A percentile compares a stretch with the other conserved stretches of the same genome.
Conservation (phyloP, 108 stramenopile species). For the Chaetoceros muelleri region DNA sequence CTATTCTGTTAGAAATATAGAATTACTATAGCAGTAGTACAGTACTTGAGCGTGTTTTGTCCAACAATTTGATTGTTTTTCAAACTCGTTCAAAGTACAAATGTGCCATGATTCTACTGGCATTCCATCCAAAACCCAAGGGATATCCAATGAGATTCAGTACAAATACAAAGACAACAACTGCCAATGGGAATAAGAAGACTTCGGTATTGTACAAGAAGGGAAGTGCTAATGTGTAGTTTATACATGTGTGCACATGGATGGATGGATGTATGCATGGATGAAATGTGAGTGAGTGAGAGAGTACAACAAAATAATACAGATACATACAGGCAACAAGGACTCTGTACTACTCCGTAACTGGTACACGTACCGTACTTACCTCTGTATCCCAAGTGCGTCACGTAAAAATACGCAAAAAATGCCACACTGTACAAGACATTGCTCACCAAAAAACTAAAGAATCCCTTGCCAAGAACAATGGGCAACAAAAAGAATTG, state of each 20-base stretch:
- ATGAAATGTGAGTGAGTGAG: background rate
- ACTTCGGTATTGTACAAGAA: slow-evolving; percentile 91
- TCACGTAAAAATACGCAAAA: slow-evolving; percentile 92
- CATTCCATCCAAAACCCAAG: slow-evolving; percentile 82
- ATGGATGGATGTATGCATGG: slow-evolving; percentile 5
- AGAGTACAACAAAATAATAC: background rate
- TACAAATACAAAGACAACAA: slow-evolving; percentile 55
- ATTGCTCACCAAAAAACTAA: slow-evolving; percentile 79
- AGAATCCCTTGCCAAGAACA: slow-evolving; percentile 66
- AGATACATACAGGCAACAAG: background rate
- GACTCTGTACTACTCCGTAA: background rate
- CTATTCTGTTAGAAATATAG: too few relatives aligned
- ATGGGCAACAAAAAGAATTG: slow-evolving; percentile 94
- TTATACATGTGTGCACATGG: too few relatives aligned
- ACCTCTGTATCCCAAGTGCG: slow-evolving; percentile 91
- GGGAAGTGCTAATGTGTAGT: slow-evolving; percentile 62
- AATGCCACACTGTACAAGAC: slow-evolving; percentile 85
- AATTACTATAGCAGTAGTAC: too few relatives aligned
- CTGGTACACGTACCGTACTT: slow-evolving; percentile 10
- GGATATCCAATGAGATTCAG: slow-evolving; percentile 79
- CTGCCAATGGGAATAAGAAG: slow-evolving; percentile 91
- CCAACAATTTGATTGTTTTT: background rate
- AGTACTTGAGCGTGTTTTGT: too few relatives aligned
- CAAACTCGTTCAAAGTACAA: slow-evolving; percentile 45
- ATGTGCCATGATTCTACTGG: slow-evolving; percentile 63